Evolutionary conservation across 164 flowering plant species (phyloP), one percentile per base, ranked within the genome.

Genomic region (Umbilicus rupestris): DNA sequence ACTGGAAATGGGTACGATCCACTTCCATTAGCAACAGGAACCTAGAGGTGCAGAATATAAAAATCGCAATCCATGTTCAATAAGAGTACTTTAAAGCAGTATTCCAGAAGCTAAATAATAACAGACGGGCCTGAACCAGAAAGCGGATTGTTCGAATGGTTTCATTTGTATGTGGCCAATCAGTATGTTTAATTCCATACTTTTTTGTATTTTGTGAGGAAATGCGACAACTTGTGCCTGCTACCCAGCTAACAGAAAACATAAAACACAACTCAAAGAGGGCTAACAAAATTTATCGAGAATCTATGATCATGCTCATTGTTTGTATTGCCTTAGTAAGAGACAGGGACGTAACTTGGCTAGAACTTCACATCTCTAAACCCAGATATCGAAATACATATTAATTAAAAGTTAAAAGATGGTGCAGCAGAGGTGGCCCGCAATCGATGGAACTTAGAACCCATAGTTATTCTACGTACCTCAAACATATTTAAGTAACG

Each of bases 11-110:
- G 99, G 75, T 83, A 83, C 39, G 93, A 83, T 65, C 89, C 96
- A 81, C 73, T 79, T 70, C 94, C 92, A 83, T 77, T 91, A 73
- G 96, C 97, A 66, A 95, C 92, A 76, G 99, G 99, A 74, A 95
- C 96, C 99, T 90, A 73, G 8, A 45, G 64, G 22, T 58, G 68
- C 64, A 33, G 73, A 10, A 62, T 24, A 65, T 24, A 31, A 31
- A 39, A 8, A 58, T 42, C 50, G 30, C 45, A 45, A 44, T 28
- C n/a, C 29, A 41, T 46, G 19, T 26, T 41, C 12, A 7, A 41
- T 41, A 41, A 41, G 44, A 2, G 12, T 10, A 41, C 44, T 41
- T 41, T 12, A 41, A 41, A 41, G 16, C 12, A 41, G 15, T 12
- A 7, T 41, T 14, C 44, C 16, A 14, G 44, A 41, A 9, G 16